A percentile compares a stretch with the other conserved stretches of the same genome.
Evolutionary conservation across 305 asterid genomes (phyloP).

Genomic region (Andrographis paniculata): DNA sequence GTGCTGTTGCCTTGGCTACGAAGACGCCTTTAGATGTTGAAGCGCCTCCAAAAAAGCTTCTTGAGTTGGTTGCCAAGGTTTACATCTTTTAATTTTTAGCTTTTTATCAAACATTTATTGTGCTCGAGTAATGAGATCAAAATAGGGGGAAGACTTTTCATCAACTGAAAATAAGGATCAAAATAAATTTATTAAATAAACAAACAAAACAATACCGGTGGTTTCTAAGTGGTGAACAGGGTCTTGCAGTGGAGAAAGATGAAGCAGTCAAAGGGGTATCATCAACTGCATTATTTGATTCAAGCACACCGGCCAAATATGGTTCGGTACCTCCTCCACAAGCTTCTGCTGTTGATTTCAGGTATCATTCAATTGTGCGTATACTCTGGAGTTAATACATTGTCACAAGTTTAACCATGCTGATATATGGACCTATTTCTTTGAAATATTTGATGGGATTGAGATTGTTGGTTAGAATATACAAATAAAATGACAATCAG

Average conservation of each 20-base stretch:
- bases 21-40: constrained; percentile 77
- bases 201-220: background rate
- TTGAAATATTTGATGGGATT: too few species aligned
- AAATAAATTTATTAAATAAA: too few species aligned
- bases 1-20: constrained; percentile 80
- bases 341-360: constrained; percentile 54
- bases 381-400: constrained; percentile 2
- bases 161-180: background rate
- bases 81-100: constrained; percentile 22
- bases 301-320: constrained; percentile 48
- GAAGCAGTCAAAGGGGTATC: constrained; percentile 49
- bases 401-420: constrained; percentile 6
- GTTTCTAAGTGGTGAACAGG: constrained; percentile 54
- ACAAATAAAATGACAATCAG: too few species aligned
- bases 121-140: constrained; percentile 11
- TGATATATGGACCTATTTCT: too few species aligned
- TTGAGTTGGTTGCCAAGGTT: constrained; percentile 82
- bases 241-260: constrained; percentile 82
- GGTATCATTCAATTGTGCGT: constrained; percentile 30
- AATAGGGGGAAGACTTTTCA: constrained; percentile 1
- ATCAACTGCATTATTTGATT: constrained; percentile 40
- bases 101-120: constrained; percentile 12
- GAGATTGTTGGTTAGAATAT: too few species aligned
- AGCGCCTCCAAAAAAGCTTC: constrained; percentile 73
- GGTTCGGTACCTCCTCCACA: constrained; percentile 56